These are phyloP conservation scores for Euptelea pleiosperma DNA, from an alignment of 164 flowering plant species.

Conservation along the genomic window DNA sequence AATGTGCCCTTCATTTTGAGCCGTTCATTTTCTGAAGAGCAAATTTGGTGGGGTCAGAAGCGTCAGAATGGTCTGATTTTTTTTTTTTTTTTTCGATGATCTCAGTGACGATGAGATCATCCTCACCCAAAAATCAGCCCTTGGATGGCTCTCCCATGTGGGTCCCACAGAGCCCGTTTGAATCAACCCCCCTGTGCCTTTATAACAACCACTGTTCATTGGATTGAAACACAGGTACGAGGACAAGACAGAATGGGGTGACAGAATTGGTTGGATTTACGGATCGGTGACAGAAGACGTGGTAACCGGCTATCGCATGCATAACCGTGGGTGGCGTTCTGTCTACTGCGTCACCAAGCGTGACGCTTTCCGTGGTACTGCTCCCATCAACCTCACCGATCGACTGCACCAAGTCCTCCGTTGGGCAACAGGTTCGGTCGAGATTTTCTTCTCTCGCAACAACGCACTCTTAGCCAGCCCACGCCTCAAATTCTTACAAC, in stretches of 20 bases:
- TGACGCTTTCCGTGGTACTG: conserved; percentile 76
- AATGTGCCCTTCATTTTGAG: no score
- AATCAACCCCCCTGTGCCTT: no score
- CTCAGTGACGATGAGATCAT: no score
- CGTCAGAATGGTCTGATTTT: no score
- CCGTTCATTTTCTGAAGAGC: no score
- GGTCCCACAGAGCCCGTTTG: no score
- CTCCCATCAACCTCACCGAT: conserved; percentile 75
- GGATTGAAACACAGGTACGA: conserved; percentile 38
- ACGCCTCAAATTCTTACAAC: conserved; percentile 63
- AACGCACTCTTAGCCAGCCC: conserved; percentile 58
- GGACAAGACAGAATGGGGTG: conserved; percentile 84
- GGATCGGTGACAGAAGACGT: conserved; percentile 82
- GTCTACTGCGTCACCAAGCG: conserved; percentile 73
- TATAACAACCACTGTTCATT: no score
- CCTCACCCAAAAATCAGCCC: no score
- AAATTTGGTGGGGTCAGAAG: no score
- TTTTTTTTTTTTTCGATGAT: no score
- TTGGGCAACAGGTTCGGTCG: conserved; percentile 88
- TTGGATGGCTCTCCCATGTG: no score
- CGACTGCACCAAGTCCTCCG: conserved; percentile 78
- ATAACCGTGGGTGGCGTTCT: conserved; percentile 83
- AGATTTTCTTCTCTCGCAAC: conserved; percentile 76
- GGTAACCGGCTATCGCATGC: conserved; percentile 78
- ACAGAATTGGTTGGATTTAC: conserved; percentile 77